A percentile compares a stretch with the other conserved stretches of the same genome.
phyloP scores from a whole-genome alignment of 768 basidiomycete species.

The Boletales sp. region DNA sequence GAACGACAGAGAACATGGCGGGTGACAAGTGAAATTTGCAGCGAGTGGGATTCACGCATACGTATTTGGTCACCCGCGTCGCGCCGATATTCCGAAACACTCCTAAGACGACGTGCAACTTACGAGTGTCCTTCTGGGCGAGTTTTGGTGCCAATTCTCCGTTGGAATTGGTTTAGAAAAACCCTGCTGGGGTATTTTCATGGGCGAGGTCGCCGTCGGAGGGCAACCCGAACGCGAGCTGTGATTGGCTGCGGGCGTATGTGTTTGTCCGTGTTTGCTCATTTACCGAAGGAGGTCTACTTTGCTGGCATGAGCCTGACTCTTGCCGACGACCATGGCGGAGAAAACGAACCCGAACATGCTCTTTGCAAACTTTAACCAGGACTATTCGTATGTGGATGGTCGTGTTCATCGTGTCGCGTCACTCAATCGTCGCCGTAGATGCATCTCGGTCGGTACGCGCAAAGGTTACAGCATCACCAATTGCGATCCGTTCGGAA shows the following conservation, averaged over 20 bases:
- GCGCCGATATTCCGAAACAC: constrained; percentile 6
- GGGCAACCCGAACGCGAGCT: not conserved
- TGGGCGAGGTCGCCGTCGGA: too few relatives aligned
- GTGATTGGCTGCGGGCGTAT: not conserved
- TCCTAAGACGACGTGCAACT: too few relatives aligned
- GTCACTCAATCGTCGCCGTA: constrained; percentile 20
- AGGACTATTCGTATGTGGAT: constrained; percentile 81
- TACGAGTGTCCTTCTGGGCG: too few relatives aligned
- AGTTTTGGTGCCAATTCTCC: too few relatives aligned
- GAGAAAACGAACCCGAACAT: constrained; percentile 45
- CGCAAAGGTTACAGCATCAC: constrained; percentile 95
- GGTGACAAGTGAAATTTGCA: not conserved
- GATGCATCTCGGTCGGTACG: constrained; percentile 93
- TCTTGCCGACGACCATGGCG: constrained; percentile 27
- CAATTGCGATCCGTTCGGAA: constrained; percentile 96
- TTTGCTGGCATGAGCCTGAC: not conserved
- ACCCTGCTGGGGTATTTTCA: too few relatives aligned
- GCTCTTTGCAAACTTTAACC: constrained; percentile 95
- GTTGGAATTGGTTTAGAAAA: too few relatives aligned
- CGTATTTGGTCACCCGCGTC: constrained; percentile 20
- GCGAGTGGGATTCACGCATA: not conserved
- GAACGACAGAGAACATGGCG: constrained; percentile 18
- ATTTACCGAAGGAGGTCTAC: constrained; percentile 7
- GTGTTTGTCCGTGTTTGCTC: constrained; percentile 17
- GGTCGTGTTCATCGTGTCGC: not conserved